Conservation (phyloP, 805 yeast species). For the Kazachstania martiniae region DNA sequence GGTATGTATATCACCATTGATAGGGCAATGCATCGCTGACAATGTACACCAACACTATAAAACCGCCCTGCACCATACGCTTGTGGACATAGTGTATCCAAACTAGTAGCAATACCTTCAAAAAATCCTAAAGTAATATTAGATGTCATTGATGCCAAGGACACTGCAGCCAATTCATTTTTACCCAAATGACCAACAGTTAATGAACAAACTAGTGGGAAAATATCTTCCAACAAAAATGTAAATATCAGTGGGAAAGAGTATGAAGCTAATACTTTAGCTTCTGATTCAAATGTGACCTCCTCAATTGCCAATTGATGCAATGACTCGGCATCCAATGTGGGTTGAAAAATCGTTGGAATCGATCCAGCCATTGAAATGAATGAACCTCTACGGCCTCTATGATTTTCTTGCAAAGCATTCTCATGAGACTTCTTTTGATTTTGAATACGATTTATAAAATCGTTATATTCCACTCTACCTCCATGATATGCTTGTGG, state of each 20-base stretch:
- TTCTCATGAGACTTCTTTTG: constrained; percentile 11
- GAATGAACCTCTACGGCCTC: constrained; percentile 18
- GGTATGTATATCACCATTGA: constrained; percentile 45
- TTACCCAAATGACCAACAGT: constrained; percentile 81
- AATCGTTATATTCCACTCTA: constrained; percentile 24
- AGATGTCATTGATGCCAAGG: constrained; percentile 75
- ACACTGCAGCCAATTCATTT: constrained; percentile 70
- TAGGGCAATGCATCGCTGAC: constrained; percentile 61
- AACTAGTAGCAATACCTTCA: constrained; percentile 73
- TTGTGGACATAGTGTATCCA: constrained; percentile 77
- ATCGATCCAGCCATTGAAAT: constrained; percentile 24
- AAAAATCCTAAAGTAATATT: constrained; percentile 70
- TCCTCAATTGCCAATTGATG: constrained; percentile 24
- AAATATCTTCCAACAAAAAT: constrained; percentile 59
- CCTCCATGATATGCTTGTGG: constrained; percentile 9
- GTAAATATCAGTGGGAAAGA: constrained; percentile 54
- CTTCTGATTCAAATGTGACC: constrained; percentile 30
- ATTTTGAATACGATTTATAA: constrained; percentile 22
- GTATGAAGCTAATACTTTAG: constrained; percentile 27
- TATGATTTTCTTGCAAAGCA: constrained; percentile 3
- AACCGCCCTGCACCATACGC: constrained; percentile 72
- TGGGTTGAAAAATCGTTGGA: constrained; percentile 24
- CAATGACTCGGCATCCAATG: constrained; percentile 14
- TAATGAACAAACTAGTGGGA: constrained; percentile 70
- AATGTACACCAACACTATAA: constrained; percentile 59